These are phyloP conservation scores for Mycena rebaudengoi DNA, from an alignment of 768 basidiomycete genomes.

Conservation along the genomic window DNA sequence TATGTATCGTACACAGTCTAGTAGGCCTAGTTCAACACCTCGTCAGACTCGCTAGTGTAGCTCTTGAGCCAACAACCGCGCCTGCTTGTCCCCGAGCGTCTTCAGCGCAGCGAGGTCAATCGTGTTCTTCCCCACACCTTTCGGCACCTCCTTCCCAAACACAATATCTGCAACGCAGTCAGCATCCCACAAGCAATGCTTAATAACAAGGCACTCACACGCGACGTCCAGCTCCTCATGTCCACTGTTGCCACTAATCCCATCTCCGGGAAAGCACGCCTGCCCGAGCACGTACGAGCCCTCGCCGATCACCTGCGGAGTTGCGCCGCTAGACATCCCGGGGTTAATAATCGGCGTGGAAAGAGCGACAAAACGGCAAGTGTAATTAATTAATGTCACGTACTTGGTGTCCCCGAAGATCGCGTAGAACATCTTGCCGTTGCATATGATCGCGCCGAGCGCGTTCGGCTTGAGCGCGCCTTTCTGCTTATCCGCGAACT, in stretches of 20 bases:
- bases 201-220: conserved; percentile 14
- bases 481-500: conserved; percentile 16
- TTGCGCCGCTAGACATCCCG: conserved; percentile 21
- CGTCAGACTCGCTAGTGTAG: too few relatives aligned
- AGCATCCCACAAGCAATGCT: neutral
- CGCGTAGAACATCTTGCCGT: conserved; percentile 34
- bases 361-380: neutral
- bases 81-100: conserved; percentile 23
- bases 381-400: too few relatives aligned
- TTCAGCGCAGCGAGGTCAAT: conserved; percentile 32
- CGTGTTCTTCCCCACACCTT: conserved; percentile 22
- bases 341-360: neutral
- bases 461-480: conserved; percentile 25
- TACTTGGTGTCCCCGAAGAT: conserved; percentile 34
- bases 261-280: conserved; percentile 30
- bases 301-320: conserved; percentile 32
- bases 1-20: too few relatives aligned
- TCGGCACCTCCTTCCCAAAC: conserved; percentile 23
- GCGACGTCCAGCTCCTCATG: conserved; percentile 28
- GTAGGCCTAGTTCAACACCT: too few relatives aligned
- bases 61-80: conserved; percentile 19
- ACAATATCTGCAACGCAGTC: conserved; percentile 26
- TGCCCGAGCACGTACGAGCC: conserved; percentile 31
- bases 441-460: conserved; percentile 32
- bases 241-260: conserved; percentile 27